These are phyloP conservation scores for Globisporangium rhizosaccharum DNA, from an alignment of 352 stramenopile species.

Conservation along the genomic window DNA sequence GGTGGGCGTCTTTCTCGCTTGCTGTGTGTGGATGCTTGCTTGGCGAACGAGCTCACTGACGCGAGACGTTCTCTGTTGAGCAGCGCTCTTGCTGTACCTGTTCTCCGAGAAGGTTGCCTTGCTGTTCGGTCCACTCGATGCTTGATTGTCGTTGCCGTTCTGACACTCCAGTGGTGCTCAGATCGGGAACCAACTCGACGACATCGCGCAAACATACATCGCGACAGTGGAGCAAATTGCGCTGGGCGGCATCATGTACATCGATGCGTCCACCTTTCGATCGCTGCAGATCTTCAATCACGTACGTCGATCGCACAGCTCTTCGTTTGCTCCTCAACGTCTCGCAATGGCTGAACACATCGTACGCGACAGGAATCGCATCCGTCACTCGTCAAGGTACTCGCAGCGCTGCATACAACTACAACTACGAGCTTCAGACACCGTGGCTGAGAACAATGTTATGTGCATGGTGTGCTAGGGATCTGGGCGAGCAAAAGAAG, in stretches of 20 bases:
- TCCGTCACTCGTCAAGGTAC: constrained; percentile 71
- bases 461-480: constrained; percentile 23
- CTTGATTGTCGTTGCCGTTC: background rate
- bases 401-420: background rate
- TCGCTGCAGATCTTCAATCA: constrained; percentile 83
- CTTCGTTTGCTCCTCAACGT: background rate
- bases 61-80: constrained; percentile 7
- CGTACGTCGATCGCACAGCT: constrained; percentile 22
- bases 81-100: constrained; percentile 68
- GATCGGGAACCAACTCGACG: constrained; percentile 82
- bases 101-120: constrained; percentile 56
- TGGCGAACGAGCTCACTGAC: no score
- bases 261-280: constrained; percentile 61
- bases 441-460: background rate
- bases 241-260: constrained; percentile 76
- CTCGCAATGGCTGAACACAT: background rate
- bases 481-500: constrained; percentile 74
- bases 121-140: background rate
- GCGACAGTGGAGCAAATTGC: constrained; percentile 56
- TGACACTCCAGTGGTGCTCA: constrained; percentile 15
- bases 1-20: constrained; percentile 27
- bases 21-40: background rate
- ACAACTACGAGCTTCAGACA: background rate
- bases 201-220: constrained; percentile 43
- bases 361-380: constrained; percentile 54